These are phyloP conservation scores for Coemansia sp. DNA, from an alignment of 192 early-diverging fungal species.

Conservation along the genomic window DNA sequence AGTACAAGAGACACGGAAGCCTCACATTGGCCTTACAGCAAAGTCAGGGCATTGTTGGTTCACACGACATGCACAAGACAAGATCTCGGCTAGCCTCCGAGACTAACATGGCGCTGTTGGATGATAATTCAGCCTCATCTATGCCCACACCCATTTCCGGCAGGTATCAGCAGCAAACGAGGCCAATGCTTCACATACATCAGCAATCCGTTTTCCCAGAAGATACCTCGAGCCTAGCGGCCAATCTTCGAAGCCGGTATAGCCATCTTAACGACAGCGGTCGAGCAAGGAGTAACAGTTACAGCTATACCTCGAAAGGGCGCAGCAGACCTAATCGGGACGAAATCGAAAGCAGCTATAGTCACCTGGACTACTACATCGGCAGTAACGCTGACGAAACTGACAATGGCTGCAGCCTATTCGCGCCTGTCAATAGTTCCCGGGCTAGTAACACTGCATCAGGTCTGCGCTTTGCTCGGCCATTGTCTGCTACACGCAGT, in stretches of 20 bases:
- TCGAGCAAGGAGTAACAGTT: background rate
- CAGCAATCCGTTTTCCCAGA: background rate
- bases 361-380: slow-evolving; percentile 11
- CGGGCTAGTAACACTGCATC: slow-evolving; percentile 10
- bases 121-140: slow-evolving; percentile 14
- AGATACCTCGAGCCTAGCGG: background rate
- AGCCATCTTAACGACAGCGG: slow-evolving; percentile 6
- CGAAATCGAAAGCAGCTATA: background rate
- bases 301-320: background rate
- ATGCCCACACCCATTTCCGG: slow-evolving; percentile 23
- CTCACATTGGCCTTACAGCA: slow-evolving; percentile 45
- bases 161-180: slow-evolving; percentile 5
- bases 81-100: slow-evolving; percentile 25
- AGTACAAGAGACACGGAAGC: slow-evolving; percentile 53
- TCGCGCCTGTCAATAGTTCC: slow-evolving; percentile 37
- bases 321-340: background rate
- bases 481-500: slow-evolving; percentile 8
- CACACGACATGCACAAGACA: slow-evolving; percentile 9
- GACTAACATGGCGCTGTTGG: background rate
- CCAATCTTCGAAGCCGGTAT: background rate
- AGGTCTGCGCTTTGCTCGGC: background rate
- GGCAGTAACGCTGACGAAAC: slow-evolving; percentile 7
- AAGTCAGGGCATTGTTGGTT: slow-evolving; percentile 9
- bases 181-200: background rate
- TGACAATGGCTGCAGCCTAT: slow-evolving; percentile 13